Evolutionary conservation across 164 flowering plant genomes (phyloP).

Genomic region (Nymphaea thermarum): DNA sequence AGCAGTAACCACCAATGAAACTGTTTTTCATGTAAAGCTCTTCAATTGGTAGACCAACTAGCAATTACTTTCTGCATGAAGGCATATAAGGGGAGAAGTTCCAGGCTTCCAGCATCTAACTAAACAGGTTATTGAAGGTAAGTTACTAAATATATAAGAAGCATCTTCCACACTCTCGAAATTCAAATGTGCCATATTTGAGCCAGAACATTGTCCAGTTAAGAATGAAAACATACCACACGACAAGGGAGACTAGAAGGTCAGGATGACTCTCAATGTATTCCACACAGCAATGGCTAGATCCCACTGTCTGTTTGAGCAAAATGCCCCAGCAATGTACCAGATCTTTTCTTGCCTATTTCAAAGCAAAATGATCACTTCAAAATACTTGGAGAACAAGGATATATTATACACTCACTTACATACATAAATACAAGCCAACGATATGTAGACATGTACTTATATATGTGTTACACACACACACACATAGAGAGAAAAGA

Average conservation of each 20-base stretch:
- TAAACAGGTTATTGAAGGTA: background rate
- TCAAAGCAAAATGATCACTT: too few species aligned
- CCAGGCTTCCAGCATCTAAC: background rate
- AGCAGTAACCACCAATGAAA: background rate
- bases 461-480: background rate
- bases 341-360: constrained; percentile 87
- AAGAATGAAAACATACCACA: constrained; percentile 38
- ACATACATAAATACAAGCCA: too few species aligned
- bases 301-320: constrained; percentile 68
- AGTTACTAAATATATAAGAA: background rate
- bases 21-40: background rate
- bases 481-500: background rate
- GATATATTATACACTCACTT: too few species aligned
- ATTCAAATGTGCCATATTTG: too few species aligned
- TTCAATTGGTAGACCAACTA: background rate
- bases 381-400: too few species aligned
- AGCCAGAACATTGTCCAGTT: background rate
- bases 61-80: too few species aligned
- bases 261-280: constrained; percentile 79
- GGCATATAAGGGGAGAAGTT: background rate
- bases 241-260: constrained; percentile 86
- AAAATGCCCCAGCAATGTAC: constrained; percentile 86
- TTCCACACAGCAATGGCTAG: constrained; percentile 59
- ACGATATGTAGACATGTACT: too few species aligned
- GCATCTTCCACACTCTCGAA: background rate